A percentile compares a stretch with the other conserved stretches of the same genome.
These are phyloP conservation scores for Coprinopsis marcescibilis DNA, from an alignment of 768 basidiomycete genomes.

Conservation along the genomic window DNA sequence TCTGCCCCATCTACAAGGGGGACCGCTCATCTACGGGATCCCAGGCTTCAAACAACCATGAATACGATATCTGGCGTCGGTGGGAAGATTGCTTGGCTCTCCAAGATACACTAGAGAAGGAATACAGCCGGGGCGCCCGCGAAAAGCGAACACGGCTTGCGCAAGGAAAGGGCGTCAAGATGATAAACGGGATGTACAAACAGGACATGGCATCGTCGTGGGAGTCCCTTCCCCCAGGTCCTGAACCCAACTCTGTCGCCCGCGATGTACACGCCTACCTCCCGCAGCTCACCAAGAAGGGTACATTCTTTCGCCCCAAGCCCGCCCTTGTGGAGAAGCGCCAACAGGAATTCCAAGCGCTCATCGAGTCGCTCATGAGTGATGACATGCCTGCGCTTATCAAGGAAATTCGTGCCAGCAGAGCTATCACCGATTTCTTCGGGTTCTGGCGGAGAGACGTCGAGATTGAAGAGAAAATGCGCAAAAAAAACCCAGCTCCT, in stretches of 20 bases:
- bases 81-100: conserved; percentile 84
- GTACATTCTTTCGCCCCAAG: conserved; percentile 65
- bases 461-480: conserved; percentile 46
- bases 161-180: conserved; percentile 73
- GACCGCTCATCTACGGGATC: conserved; percentile 32
- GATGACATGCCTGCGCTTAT: conserved; percentile 62
- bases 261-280: conserved; percentile 60
- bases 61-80: conserved; percentile 71
- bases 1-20: conserved; percentile 38
- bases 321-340: conserved; percentile 62
- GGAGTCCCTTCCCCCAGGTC: conserved; percentile 80
- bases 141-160: conserved; percentile 62
- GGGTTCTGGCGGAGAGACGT: conserved; percentile 70
- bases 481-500: conserved; percentile 19
- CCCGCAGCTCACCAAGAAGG: conserved; percentile 66
- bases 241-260: conserved; percentile 71
- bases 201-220: conserved; percentile 75
- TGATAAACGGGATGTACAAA: conserved; percentile 57
- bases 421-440: conserved; percentile 68
- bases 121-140: conserved; percentile 58
- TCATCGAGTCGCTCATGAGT: conserved; percentile 54
- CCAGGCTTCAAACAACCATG: conserved; percentile 13
- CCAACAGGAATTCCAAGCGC: conserved; percentile 48
- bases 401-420: conserved; percentile 54
- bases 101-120: conserved; percentile 61